A percentile compares a stretch with the other conserved stretches of the same genome.
Evolutionary conservation across 176 grass and related monocot genomes (phyloP).

Genomic region (sorghum (Sorghum bicolor)): DNA sequence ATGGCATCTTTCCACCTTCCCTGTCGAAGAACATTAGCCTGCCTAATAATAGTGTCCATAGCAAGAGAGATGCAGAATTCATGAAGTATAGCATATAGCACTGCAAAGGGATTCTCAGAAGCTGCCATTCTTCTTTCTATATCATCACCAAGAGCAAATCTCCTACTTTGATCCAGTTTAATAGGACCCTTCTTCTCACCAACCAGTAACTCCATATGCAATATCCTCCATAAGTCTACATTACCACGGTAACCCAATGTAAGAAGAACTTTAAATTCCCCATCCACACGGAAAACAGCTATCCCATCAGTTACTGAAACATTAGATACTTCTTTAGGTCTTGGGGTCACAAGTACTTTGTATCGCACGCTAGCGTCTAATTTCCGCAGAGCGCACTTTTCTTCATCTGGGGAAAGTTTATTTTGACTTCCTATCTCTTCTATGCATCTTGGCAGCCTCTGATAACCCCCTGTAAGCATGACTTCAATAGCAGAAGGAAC

Average conservation of each 20-base stretch:
- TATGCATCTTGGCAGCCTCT: slow-evolving; percentile 78
- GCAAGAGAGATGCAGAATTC: slow-evolving; percentile 87
- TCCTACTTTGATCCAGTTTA: slow-evolving; percentile 76
- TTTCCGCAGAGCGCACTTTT: slow-evolving; percentile 77
- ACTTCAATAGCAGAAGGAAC: slow-evolving; percentile 94
- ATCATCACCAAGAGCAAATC: slow-evolving; percentile 90
- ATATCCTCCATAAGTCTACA: slow-evolving; percentile 84
- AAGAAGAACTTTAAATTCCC: slow-evolving; percentile 92
- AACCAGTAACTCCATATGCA: slow-evolving; percentile 88
- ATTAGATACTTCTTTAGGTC: slow-evolving; percentile 78
- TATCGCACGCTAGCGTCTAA: slow-evolving; percentile 70
- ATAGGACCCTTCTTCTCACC: slow-evolving; percentile 76
- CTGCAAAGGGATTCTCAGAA: slow-evolving; percentile 71
- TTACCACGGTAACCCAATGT: slow-evolving; percentile 88
- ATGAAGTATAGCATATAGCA: slow-evolving; percentile 79
- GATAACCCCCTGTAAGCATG: slow-evolving; percentile 78
- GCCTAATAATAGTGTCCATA: slow-evolving; percentile 86
- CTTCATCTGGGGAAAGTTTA: slow-evolving; percentile 66
- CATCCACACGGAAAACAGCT: slow-evolving; percentile 68
- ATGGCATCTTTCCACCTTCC: slow-evolving; percentile 96
- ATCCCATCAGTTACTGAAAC: slow-evolving; percentile 72
- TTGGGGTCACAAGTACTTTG: slow-evolving; percentile 68
- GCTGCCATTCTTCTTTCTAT: slow-evolving; percentile 93
- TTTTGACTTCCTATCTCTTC: slow-evolving; percentile 74
- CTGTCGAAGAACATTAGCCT: slow-evolving; percentile 63